These are phyloP conservation scores for Tagetes patula DNA, from an alignment of 129 eudicot genomes.

Conservation along the genomic window DNA sequence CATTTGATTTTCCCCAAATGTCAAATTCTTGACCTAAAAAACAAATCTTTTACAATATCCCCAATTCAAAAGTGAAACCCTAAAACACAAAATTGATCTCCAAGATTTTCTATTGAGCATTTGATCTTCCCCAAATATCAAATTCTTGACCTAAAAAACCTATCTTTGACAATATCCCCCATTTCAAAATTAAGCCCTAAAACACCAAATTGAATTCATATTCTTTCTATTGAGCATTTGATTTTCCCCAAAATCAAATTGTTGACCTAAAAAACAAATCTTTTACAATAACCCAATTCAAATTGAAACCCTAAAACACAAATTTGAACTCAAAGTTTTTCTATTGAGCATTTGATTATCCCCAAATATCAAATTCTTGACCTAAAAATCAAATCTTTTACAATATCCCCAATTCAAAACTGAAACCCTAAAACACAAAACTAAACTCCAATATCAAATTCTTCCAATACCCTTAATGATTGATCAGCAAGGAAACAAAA, in stretches of 20 bases:
- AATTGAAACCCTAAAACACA: constrained; percentile 29
- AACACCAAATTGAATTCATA: too few relatives aligned
- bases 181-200: too few relatives aligned
- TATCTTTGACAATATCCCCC: too few relatives aligned
- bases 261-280: too few relatives aligned
- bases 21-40: not conserved
- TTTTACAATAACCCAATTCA: too few relatives aligned
- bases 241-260: too few relatives aligned
- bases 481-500: not conserved
- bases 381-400: too few relatives aligned
- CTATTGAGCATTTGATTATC: constrained; percentile 31
- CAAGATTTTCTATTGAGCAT: not conserved
- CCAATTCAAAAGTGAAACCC: constrained; percentile 10
- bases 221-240: too few relatives aligned
- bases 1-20: constrained; percentile 23
- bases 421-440: constrained; percentile 32
- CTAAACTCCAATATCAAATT: constrained; percentile 26
- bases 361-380: not conserved
- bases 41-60: too few relatives aligned
- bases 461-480: constrained; percentile 1
- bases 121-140: too few relatives aligned
- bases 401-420: too few relatives aligned
- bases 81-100: constrained; percentile 33
- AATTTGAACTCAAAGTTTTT: constrained; percentile 28
- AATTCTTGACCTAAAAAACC: too few relatives aligned